Percentiles rank a stretch among this genome's conserved stretches.
Evolutionary conservation across 352 stramenopile genomes (phyloP).

Genomic region (Pythium scleroteichum): DNA sequence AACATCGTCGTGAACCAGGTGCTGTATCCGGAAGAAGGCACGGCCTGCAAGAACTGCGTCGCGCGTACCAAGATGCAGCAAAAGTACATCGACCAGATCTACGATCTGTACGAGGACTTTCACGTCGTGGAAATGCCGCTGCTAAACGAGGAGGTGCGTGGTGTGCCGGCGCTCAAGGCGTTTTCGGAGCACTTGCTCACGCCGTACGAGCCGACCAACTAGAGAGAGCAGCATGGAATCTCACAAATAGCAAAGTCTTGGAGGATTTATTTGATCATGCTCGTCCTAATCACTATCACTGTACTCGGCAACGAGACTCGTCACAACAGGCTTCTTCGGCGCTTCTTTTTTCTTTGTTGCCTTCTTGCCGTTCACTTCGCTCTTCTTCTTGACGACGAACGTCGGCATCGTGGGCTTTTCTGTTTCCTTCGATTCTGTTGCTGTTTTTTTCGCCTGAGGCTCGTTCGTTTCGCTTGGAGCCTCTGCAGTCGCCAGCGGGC

Average conservation of each 20-base stretch:
- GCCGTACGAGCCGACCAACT: slow-evolving; percentile 86
- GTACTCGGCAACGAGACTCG: slow-evolving; percentile 76
- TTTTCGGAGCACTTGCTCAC: slow-evolving; percentile 96
- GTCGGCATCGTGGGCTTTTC: slow-evolving; percentile 20
- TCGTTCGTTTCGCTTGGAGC: background rate
- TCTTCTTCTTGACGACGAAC: slow-evolving; percentile 35
- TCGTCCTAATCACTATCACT: slow-evolving; percentile 72
- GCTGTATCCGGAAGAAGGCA: slow-evolving; percentile 87
- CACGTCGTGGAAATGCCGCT: slow-evolving; percentile 99
- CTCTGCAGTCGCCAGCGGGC: slow-evolving; percentile 24
- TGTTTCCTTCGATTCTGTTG: background rate
- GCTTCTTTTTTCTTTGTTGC: slow-evolving; percentile 23
- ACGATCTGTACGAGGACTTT: slow-evolving; percentile 99
- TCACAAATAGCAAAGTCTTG: background rate
- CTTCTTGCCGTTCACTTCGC: slow-evolving; percentile 31
- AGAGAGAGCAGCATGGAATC: slow-evolving; percentile 19
- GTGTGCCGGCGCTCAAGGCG: slow-evolving; percentile 90
- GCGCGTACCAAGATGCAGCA: slow-evolving; percentile 99
- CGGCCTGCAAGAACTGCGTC: slow-evolving; percentile 92
- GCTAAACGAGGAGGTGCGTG: slow-evolving; percentile 98
- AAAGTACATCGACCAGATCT: slow-evolving; percentile 99
- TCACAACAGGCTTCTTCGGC: slow-evolving; percentile 36
- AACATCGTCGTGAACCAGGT: slow-evolving; percentile 99
- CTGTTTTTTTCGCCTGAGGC: slow-evolving; percentile 18
- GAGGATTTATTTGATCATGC: slow-evolving; percentile 12